Evolutionary conservation across 2,329 filamentous ascomycete species (phyloP).

Genomic region (Raffaelea arxii): DNA sequence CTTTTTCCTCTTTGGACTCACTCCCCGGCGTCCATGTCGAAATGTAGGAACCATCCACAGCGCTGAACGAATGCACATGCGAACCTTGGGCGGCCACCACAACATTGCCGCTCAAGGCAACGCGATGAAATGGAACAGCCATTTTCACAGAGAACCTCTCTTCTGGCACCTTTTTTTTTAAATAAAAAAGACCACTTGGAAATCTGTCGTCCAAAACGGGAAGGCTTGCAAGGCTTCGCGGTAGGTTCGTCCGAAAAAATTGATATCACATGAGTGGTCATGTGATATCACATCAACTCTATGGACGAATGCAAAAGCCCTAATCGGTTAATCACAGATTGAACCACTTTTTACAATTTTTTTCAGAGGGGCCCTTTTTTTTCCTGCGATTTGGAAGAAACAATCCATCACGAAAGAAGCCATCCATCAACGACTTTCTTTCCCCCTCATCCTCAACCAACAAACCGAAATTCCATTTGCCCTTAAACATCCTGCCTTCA

Average conservation of each 20-base stretch:
- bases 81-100: slow-evolving; percentile 68
- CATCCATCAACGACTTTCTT: slow-evolving; percentile 6
- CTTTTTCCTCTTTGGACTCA: slow-evolving; percentile 2
- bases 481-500: slow-evolving; percentile 99
- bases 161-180: too few species aligned
- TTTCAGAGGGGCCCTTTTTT: not conserved
- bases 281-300: slow-evolving; percentile 1
- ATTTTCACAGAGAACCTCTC: slow-evolving; percentile 5
- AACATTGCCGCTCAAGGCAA: slow-evolving; percentile 43
- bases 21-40: slow-evolving; percentile 48
- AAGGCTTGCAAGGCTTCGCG: too few species aligned
- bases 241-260: not conserved
- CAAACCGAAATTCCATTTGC: slow-evolving; percentile 32
- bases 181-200: too few species aligned
- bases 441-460: slow-evolving; percentile 3
- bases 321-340: too few species aligned
- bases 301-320: not conserved
- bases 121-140: slow-evolving; percentile 52
- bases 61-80: slow-evolving; percentile 57
- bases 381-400: not conserved
- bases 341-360: not conserved
- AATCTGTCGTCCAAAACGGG: too few species aligned
- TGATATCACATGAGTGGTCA: slow-evolving; percentile 7
- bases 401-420: slow-evolving; percentile 2
- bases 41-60: slow-evolving; percentile 46